Conservation (phyloP, 106 monocot species). For the Platanthera zijinensis region DNA sequence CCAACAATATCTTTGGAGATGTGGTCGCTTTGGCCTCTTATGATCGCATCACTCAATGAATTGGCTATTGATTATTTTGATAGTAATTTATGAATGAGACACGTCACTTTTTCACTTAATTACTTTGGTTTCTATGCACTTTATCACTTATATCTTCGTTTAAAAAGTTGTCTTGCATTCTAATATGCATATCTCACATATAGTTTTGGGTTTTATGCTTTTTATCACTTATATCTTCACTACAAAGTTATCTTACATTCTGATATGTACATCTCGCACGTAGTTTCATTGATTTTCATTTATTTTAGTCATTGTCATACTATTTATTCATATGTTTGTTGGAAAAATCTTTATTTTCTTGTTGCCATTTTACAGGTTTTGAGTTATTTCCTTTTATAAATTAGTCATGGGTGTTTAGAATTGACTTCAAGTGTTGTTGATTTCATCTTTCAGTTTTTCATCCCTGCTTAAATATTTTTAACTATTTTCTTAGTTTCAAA, state of each 20-base stretch:
- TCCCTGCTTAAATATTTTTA: too few relatives aligned
- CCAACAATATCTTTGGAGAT: slow-evolving; percentile 93
- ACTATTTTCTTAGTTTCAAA: not conserved
- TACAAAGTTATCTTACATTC: not conserved
- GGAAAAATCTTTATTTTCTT: not conserved
- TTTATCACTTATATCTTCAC: not conserved
- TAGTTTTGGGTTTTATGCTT: too few relatives aligned
- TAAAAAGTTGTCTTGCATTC: too few relatives aligned
- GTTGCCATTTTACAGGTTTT: not conserved
- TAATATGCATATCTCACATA: too few relatives aligned
- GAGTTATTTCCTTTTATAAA: not conserved
- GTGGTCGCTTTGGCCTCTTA: slow-evolving; percentile 99
- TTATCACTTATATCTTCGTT: too few relatives aligned
- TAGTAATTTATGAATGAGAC: slow-evolving; percentile 43
- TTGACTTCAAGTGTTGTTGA: not conserved
- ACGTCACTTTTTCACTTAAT: not conserved
- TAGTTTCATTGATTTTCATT: not conserved
- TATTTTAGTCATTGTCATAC: not conserved
- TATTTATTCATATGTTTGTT: not conserved
- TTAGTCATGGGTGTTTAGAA: not conserved
- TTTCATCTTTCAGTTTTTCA: not conserved
- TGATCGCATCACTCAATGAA: slow-evolving; percentile 85
- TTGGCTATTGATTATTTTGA: slow-evolving; percentile 99
- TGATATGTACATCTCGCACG: not conserved
- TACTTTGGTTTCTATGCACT: not conserved